A percentile compares a stretch with the other conserved stretches of the same genome.
phyloP scores from a whole-genome alignment of 2,329 filamentous ascomycete species.

The Exophiala phaeomuriformis region DNA sequence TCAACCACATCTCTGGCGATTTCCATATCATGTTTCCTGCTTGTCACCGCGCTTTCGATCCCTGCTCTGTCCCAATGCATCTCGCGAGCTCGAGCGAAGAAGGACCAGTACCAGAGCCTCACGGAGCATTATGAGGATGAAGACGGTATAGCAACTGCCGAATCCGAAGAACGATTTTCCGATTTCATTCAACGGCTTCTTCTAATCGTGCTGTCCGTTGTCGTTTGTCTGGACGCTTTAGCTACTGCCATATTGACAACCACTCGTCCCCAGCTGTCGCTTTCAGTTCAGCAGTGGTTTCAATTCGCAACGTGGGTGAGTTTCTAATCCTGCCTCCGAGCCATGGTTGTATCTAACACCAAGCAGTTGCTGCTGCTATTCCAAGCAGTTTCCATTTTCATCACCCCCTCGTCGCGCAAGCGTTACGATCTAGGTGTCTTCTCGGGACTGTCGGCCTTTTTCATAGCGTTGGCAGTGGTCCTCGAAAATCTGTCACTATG shows the following conservation, averaged over 20 bases:
- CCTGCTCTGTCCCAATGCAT: constrained; percentile 14
- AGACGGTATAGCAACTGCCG: constrained; percentile 61
- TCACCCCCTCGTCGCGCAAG: constrained; percentile 18
- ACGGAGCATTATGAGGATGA: constrained; percentile 56
- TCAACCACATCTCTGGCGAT: constrained; percentile 15
- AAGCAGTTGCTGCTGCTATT: constrained; percentile 22
- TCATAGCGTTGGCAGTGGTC: constrained; percentile 21
- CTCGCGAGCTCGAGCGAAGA: constrained; percentile 7
- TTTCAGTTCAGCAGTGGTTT: constrained; percentile 54
- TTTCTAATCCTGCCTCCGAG: constrained; percentile 9
- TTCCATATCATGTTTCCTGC: constrained; percentile 16
- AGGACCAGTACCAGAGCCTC: constrained; percentile 15
- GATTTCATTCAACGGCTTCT: constrained; percentile 50
- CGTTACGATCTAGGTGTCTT: constrained; percentile 23
- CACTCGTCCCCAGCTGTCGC: constrained; percentile 33
- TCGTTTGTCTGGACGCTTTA: constrained; percentile 52
- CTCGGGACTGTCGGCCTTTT: constrained; percentile 16
- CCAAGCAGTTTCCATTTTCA: constrained; percentile 22
- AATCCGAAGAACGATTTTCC: constrained; percentile 57
- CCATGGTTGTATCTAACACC: constrained; percentile 4
- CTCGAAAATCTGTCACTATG: constrained; percentile 24
- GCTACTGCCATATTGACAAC: constrained; percentile 50
- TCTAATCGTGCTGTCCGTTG: constrained; percentile 48
- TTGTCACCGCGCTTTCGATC: constrained; percentile 16
- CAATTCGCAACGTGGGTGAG: constrained; percentile 57